Base-by-base conservation (phyloP, 208 protist genomes). In the Trypanosoma mega region DNA sequence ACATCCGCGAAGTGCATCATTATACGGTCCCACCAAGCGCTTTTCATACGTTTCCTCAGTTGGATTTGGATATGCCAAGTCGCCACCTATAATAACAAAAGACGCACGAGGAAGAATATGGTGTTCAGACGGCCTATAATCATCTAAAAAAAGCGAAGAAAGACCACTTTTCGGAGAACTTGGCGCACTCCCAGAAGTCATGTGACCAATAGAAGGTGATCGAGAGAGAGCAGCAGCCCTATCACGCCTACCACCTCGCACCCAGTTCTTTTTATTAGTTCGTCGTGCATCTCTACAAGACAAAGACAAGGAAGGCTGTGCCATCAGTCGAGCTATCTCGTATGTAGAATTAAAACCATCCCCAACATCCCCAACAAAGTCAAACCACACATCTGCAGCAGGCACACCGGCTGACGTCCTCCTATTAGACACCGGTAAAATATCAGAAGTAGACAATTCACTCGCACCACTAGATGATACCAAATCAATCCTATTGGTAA, bases 321-420 rank as follows among this genome's bases (percentile, higher is more conserved):
- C 85, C 29, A 92, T 46, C 29, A 92, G 51, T 0, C 83, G 82
- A 1, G 89, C 85, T 63, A 95, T 80, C 33, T 79, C 79, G 63
- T 92, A 95, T 1, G 89, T 93, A 0, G 85, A 72, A 67, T 95
- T 92, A 67, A 92, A 95, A 44, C 89, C 89, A 45, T 95, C 89
- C 2, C 89, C 89, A 29, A 92, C 76, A 39, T 93, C 89, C 3
- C 78, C 85, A 39, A 93, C 76, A 73, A 85, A 92, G 61, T 95
- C 89, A 49, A 95, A 92, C 81, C 79, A 90, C 14, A 92, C 75
- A 59, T 89, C 83, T 33, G 7, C 5, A 33, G 49, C 12, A 21
- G 49, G 9, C 18, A 30, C 29, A 37, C 49, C 49, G 6, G 7
- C 2, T 55, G 8, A 11, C 33, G 24, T 11, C 2, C 18, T 53